Evolutionary conservation across 345 rosid genomes (phyloP), one percentile per base, ranked within the genome.

Genomic region (Pelargonium nanum): DNA sequence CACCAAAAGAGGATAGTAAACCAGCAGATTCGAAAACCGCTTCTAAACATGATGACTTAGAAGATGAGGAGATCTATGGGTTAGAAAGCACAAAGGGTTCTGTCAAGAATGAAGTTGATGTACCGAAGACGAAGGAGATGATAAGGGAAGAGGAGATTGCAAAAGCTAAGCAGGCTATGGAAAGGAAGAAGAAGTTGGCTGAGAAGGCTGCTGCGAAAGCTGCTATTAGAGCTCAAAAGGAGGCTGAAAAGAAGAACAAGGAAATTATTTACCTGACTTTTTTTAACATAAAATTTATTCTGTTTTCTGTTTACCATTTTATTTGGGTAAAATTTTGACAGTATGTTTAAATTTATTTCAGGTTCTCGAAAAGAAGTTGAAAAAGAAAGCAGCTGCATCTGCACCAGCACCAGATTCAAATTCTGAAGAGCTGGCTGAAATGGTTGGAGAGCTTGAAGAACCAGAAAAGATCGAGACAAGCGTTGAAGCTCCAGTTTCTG

Each of bases 151-250:
- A 85, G 80, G 96, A 93, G 73, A 75, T 83, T 17, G 95, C 79
- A 22, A 90, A 90, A 80, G 87, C 91, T 60, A 90, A 83, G 77
- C 92, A 75, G 71, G 96, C 95, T 53, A 71, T 82, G 83, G 99
- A 94, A 72, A 84, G 99, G 78, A 94, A 94, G 85, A 94, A 83
- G 81, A 94, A 82, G 77, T 62, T 72, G 79, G 96, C 96, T 1
- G 97, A 90, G 74, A 88, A 88, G 82, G 73, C 83, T 65, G 99
- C 97, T 54, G 86, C 83, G 16, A 93, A 93, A 79, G 96, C 91
- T 52, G 90, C 97, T 44, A 62, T 67, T 22, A 80, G 90, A 84
- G 94, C 99, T 70, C 82, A 92, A 74, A 92, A 84, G 83, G 99
- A 92, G 67, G 95, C 93, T 62, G 96, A 90, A 69, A 94, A 82